Base-by-base conservation (phyloP, 129 eudicot genomes). In the Cynara cardunculus region DNA sequence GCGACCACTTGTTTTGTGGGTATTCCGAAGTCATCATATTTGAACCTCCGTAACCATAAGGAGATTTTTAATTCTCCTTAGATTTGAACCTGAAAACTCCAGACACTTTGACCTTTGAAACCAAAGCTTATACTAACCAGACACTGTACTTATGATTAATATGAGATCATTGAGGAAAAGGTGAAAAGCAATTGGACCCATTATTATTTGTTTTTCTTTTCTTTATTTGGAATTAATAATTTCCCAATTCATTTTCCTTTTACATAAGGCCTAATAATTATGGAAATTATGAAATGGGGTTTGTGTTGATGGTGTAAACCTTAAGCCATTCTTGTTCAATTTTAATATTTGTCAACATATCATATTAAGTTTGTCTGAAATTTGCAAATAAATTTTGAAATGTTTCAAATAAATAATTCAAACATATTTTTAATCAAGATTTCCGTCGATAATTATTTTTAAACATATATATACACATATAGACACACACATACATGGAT, bases 241-340 rank as follows among this genome's bases (percentile, higher is more conserved):
- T 71, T 70, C 31, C 31, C 24, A 68, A 49, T 4, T 16, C 39
- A 27, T 28, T 46, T 61, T 27, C 69, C 69, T 70, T 53, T 70
- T 49, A 49, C 56, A 49, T 28, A 46, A 69, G 69, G 76, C 70
- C 10, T 69, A 69, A 78, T 78, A 25, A 78, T 78, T 69, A 78
- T 6, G 53, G 53, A 70, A 49, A 69, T 49, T 49, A 49, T 79
- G 74, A 69, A 31, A 25, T n/a, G 31, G 53, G 30, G 31, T 46
- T 79, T 27, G 24, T 49, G 9, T 28, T 79, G 32, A 30, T 30
- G 25, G 71, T 70, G 83, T 70, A 49, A 79, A 49, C 24, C 24
- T n/a, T 6, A 79, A 79, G 83, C 46, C 68, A 79, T 53, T 53
- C 70, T 27, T 70, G 19, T 69, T 14, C 3, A 30, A 68, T 30